Base-by-base conservation (phyloP, 78 protist species). In the Dictyostelium firmibasis region DNA sequence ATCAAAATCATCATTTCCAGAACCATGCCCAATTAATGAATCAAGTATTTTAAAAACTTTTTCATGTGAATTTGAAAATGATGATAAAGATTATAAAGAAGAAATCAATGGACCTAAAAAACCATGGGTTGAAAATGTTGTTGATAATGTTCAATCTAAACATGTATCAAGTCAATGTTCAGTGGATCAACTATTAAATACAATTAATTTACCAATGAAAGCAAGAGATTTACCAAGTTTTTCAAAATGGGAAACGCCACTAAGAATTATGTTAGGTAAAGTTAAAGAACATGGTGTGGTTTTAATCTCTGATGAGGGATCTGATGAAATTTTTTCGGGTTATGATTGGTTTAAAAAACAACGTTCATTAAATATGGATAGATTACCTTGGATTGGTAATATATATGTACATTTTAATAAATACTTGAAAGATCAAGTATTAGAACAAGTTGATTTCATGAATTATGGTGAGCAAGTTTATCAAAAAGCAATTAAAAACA, bases 261-360 rank as follows among this genome's bases (percentile, higher is more conserved):
- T 97, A 97, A 95, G 91, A 70, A 50, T 98, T 69, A 41, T 98
- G 81, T 10, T 97, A 29, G 57, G 96, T 10, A 81, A 84, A 43
- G 97, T 97, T 84, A 98, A 97, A 75, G 97, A 96, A 18, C 50
- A 81, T 70, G 98, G 99, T 35, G 97, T 94, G 13, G 96, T 96
- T 74, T 89, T 96, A 97, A 98, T 98, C 35, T 85, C 97, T 3
- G 99, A 98, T 29, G 99, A 98, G 70, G 99, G 99, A 0, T 60
- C 96, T 33, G 97, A 97, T 84, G 98, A 97, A 81, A 41, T 96
- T n/a, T 78, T 95, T 11, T 97, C 97, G 0, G 97, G 86, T 14
- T 84, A 78, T 79, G 79, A 72, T 29, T 72, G 79, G 79, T 72
- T 72, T 20, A 33, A 31, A 31, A 29, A 33, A 33, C 2, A 29